Evolutionary conservation across 2,329 filamentous ascomycete species (phyloP).

Genomic region (Cercospora citrullina): DNA sequence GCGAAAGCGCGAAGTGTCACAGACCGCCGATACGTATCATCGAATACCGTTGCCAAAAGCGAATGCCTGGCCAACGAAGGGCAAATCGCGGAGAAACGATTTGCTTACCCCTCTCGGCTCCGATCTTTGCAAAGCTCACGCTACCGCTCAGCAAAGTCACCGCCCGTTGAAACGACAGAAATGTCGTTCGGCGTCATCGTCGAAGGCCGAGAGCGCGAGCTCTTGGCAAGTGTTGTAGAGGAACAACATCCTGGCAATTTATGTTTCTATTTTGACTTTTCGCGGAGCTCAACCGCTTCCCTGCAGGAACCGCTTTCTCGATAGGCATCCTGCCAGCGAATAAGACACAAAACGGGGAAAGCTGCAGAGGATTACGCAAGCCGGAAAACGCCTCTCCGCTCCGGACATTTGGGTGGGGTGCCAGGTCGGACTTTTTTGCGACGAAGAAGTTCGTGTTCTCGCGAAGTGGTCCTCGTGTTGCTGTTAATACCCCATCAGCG

Average conservation of each 20-base stretch:
- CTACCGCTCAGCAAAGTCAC: neutral
- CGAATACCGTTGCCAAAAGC: neutral
- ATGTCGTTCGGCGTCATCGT: neutral
- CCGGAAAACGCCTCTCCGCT: neutral
- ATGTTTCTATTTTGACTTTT: conserved; percentile 13
- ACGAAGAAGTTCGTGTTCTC: neutral
- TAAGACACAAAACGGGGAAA: conserved; percentile 1
- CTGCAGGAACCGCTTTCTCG: neutral
- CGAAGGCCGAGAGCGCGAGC: conserved; percentile 9
- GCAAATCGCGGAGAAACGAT: neutral
- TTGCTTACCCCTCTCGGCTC: conserved; percentile 6
- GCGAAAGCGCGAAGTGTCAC: conserved; percentile 2
- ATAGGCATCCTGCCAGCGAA: neutral
- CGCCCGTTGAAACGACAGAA: conserved; percentile 1
- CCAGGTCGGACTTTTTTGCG: conserved; percentile 4
- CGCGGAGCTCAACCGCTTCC: neutral
- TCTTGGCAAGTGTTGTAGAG: neutral
- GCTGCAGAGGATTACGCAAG: conserved; percentile 9
- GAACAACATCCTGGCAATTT: neutral
- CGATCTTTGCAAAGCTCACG: neutral
- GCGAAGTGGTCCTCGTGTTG: neutral
- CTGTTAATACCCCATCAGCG: neutral
- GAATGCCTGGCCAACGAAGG: neutral
- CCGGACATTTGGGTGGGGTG: conserved; percentile 9
- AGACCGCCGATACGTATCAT: conserved; percentile 2